These are phyloP conservation scores for Sporobolomyces roseus DNA, from an alignment of 768 basidiomycete species.

Conservation along the genomic window DNA sequence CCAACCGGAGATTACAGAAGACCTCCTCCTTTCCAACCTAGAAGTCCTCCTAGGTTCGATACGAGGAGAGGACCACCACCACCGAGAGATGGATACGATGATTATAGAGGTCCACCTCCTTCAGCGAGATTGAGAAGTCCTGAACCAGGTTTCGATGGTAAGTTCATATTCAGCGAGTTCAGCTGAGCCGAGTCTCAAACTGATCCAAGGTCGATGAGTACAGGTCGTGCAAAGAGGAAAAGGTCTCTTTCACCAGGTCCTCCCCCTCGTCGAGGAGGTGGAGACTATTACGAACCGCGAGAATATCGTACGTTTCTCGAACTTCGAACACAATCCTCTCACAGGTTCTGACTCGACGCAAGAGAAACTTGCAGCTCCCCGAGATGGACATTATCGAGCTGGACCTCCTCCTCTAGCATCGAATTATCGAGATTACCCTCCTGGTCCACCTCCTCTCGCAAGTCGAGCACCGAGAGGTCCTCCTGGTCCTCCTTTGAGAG, in stretches of 20 bases:
- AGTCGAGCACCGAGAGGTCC: background rate
- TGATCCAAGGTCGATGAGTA: background rate
- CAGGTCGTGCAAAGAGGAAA: slow-evolving; percentile 15
- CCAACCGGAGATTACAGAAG: background rate
- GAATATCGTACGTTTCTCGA: slow-evolving; percentile 8
- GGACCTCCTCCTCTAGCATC: background rate
- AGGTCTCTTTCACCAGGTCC: slow-evolving; percentile 14
- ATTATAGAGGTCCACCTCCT: background rate
- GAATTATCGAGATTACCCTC: background rate
- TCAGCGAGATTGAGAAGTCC: background rate
- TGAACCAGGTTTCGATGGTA: background rate
- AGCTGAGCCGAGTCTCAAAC: background rate
- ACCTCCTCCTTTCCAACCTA: background rate
- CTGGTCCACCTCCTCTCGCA: background rate
- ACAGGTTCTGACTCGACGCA: no score
- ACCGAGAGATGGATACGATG: slow-evolving; percentile 2
- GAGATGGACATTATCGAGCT: background rate
- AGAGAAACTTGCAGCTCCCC: slow-evolving; percentile 5
- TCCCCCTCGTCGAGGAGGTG: background rate
- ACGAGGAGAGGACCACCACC: background rate
- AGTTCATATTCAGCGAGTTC: background rate
- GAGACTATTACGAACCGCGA: slow-evolving; percentile 1
- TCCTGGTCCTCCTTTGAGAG: background rate
- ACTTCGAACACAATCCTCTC: no score
- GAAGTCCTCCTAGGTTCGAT: slow-evolving; percentile 2